Base-by-base conservation (phyloP, 2,329 filamentous ascomycete species). In the Aspergillus hiratsukae region DNA sequence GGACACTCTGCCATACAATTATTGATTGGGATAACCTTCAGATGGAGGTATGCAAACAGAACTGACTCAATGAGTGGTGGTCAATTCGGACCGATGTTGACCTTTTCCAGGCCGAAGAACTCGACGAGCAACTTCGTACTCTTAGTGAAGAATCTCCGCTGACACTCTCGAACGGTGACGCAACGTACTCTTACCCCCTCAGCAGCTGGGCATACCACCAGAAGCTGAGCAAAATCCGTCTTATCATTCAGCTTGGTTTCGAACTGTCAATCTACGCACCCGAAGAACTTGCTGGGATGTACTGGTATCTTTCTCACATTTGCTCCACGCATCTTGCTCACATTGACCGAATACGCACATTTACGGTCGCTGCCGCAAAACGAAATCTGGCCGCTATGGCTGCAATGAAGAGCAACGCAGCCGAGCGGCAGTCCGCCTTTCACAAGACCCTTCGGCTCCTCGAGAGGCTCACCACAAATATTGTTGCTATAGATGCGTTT, bases 121-220 rank as follows among this genome's bases (percentile, higher is more conserved):
- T 91, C 35, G 91, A 95, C 70, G 79, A 82, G 35, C 79, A 87
- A 31, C 76, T 94, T 19, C 85, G 87, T 54, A 70, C 77, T 6
- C 78, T 84, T 54, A 82, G 83, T 23, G 77, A 81, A 17, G 88
- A 91, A 69, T 74, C 82, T 45, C 81, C 87, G 2, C 71, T 87
- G 17, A 72, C 80, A 80, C 57, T 78, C 69, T 51, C 75, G 75
- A 58, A 79, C 77, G 51, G 76, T 75, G 82, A 87, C 48, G 77
- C 81, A 43, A 81, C 84, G 0, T 87, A 84, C 68, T 81, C 87
- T 0, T 87, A 89, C 52, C 87, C 91, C 0, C 80, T 97, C 0
- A 91, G 89, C 1, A 91, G 89, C 3, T 99, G 94, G 94, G 84
- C 87, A 0, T 95, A 93, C 66, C 83, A 92, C 58, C 90, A 96